Conservation (phyloP, 352 stramenopile genomes). For the Phytophthora citricola region DNA sequence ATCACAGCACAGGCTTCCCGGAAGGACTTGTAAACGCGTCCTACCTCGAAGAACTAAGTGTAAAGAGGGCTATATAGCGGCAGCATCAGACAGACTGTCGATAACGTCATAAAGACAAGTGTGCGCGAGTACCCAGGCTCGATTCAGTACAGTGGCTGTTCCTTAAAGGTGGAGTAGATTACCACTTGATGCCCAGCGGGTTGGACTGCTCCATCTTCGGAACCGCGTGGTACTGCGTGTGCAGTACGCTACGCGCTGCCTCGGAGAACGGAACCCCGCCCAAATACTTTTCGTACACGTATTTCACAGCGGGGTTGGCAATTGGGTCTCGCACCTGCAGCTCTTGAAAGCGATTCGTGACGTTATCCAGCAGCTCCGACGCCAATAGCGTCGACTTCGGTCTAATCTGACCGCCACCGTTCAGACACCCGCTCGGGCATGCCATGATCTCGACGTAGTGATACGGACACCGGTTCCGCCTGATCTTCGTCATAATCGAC, state of each 20-base stretch:
- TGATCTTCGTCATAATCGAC: constrained; percentile 93
- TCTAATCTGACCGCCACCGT: constrained; percentile 96
- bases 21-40: constrained; percentile 41
- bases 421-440: constrained; percentile 97
- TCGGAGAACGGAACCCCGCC: constrained; percentile 76
- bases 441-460: constrained; percentile 99
- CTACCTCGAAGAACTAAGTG: constrained; percentile 24
- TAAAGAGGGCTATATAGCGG: constrained; percentile 26
- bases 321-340: constrained; percentile 58
- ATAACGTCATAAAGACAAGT: constrained; percentile 21
- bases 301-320: constrained; percentile 78
- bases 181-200: constrained; percentile 90
- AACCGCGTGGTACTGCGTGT: constrained; percentile 86
- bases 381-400: constrained; percentile 64
- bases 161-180: constrained; percentile 19
- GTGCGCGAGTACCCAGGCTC: constrained; percentile 13
- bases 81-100: constrained; percentile 24
- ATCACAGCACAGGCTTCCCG: constrained; percentile 61
- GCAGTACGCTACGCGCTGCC: constrained; percentile 60
- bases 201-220: constrained; percentile 88
- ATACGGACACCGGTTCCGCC: constrained; percentile 90
- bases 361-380: constrained; percentile 64
- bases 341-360: constrained; percentile 74
- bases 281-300: constrained; percentile 89
- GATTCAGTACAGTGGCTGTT: constrained; percentile 24